These are phyloP conservation scores for Leccinum variabile DNA, from an alignment of 1,284 basidiomycete genomes.

Conservation along the genomic window DNA sequence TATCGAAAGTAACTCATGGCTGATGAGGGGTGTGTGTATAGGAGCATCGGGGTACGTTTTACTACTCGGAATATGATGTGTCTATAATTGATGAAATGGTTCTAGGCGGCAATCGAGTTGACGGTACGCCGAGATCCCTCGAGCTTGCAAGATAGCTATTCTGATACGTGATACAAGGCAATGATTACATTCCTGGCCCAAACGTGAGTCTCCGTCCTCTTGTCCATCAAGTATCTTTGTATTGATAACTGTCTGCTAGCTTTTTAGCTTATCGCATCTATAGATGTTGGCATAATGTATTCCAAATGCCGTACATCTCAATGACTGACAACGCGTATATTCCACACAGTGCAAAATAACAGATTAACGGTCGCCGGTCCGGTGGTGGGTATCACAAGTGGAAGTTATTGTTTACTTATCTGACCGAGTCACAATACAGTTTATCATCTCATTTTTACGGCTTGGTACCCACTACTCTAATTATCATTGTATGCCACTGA, in stretches of 20 bases:
- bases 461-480: slow-evolving; percentile 13
- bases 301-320: background rate
- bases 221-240: background rate
- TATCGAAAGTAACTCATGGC: background rate
- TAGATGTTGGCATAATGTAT: slow-evolving; percentile 16
- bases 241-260: slow-evolving; percentile 11
- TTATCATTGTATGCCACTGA: background rate
- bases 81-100: slow-evolving; percentile 1
- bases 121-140: slow-evolving; percentile 14
- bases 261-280: slow-evolving; percentile 32
- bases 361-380: slow-evolving; percentile 18
- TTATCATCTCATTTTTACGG: slow-evolving; percentile 21
- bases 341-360: slow-evolving; percentile 18
- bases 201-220: slow-evolving; percentile 5
- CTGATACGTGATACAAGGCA: slow-evolving; percentile 19
- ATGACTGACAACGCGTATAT: background rate
- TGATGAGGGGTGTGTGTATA: slow-evolving; percentile 2
- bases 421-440: slow-evolving; percentile 13
- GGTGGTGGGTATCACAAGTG: slow-evolving; percentile 14
- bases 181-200: slow-evolving; percentile 28
- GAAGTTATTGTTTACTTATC: background rate
- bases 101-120: slow-evolving; percentile 21
- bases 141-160: background rate
- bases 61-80: background rate
- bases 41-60: slow-evolving; percentile 28